phyloP scores from a whole-genome alignment of 2,329 filamentous ascomycete genomes.

The Akanthomyces uredinophilus region DNA sequence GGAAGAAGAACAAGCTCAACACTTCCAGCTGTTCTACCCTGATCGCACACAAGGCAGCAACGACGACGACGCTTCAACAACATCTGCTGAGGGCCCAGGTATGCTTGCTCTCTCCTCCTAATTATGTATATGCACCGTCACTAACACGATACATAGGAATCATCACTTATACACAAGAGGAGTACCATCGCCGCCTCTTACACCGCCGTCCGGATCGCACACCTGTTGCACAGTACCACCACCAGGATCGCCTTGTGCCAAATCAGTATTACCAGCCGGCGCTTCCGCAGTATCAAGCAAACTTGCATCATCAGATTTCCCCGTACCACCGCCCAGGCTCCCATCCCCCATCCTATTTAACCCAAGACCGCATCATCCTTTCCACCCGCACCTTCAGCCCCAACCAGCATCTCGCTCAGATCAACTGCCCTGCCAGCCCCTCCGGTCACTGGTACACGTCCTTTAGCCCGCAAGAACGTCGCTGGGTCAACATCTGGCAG shows the following conservation, averaged over 20 bases:
- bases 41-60: not conserved
- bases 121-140: not conserved
- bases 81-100: not conserved
- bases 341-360: not conserved
- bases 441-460: constrained; percentile 32
- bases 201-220: not conserved
- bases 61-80: not conserved
- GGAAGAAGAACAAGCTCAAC: not conserved
- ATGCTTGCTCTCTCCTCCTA: not conserved
- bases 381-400: constrained; percentile 23
- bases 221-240: constrained; percentile 1
- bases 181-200: not conserved
- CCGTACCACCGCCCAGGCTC: not conserved
- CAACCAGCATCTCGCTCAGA: constrained; percentile 24
- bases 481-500: constrained; percentile 33
- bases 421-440: constrained; percentile 14
- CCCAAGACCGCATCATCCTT: constrained; percentile 14
- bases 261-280: constrained; percentile 6
- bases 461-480: constrained; percentile 23
- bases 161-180: not conserved
- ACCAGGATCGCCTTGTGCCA: not conserved
- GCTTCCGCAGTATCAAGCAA: not conserved
- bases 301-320: not conserved
- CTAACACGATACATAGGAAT: constrained; percentile 3
- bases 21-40: not conserved